Conservation (phyloP, 1,284 basidiomycete genomes). For the Coniophora puteana region DNA sequence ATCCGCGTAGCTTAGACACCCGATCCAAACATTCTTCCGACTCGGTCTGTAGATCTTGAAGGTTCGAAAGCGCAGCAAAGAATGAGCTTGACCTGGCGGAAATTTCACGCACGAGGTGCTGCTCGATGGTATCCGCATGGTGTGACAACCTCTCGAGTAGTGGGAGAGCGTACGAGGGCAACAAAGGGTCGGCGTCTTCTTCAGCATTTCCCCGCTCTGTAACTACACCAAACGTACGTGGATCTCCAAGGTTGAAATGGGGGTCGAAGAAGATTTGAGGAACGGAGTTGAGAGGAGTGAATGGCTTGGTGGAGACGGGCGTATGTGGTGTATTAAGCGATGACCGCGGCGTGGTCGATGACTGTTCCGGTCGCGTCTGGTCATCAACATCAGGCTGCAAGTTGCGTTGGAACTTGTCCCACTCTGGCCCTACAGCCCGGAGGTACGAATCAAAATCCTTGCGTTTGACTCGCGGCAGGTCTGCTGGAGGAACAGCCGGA, state of each 20-base stretch:
- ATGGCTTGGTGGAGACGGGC: constrained; percentile 33
- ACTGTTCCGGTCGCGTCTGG: constrained; percentile 37
- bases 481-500: constrained; percentile 66
- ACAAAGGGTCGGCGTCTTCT: constrained; percentile 46
- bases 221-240: constrained; percentile 78
- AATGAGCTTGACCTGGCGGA: constrained; percentile 89
- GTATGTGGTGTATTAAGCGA: constrained; percentile 31
- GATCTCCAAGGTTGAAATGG: constrained; percentile 84
- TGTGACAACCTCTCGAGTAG: constrained; percentile 92
- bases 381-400: constrained; percentile 44
- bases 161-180: constrained; percentile 64
- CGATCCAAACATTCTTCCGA: constrained; percentile 79
- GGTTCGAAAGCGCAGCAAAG: constrained; percentile 93
- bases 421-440: constrained; percentile 69
- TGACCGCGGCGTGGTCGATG: constrained; percentile 26
- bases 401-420: constrained; percentile 65
- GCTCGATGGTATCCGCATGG: constrained; percentile 92
- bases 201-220: constrained; percentile 51
- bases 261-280: constrained; percentile 80
- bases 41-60: constrained; percentile 90
- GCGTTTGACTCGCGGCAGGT: constrained; percentile 74
- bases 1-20: constrained; percentile 68
- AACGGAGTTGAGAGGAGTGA: constrained; percentile 75
- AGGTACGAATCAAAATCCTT: constrained; percentile 87
- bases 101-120: constrained; percentile 93